Conservation (phyloP, 2,329 filamentous ascomycete species). For the Colletotrichum plurivorum region DNA sequence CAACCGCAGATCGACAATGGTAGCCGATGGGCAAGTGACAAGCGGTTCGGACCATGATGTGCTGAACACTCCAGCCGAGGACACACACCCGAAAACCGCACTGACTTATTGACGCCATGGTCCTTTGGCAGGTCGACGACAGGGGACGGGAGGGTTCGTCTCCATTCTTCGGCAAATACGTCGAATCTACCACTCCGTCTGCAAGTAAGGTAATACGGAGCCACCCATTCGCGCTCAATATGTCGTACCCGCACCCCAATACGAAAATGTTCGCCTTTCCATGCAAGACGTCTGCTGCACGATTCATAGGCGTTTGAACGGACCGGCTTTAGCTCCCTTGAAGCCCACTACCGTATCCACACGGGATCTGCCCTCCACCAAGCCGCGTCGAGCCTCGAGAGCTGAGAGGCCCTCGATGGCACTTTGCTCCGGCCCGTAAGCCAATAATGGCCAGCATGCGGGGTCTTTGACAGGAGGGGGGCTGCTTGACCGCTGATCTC, state of each 20-base stretch:
- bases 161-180: no score
- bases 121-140: no score
- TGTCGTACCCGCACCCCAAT: not conserved
- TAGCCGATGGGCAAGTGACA: no score
- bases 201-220: no score
- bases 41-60: slow-evolving; percentile 6
- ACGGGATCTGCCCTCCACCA: slow-evolving; percentile 1
- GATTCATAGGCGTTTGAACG: not conserved
- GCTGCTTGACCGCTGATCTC: not conserved
- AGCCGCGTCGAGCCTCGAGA: slow-evolving; percentile 4
- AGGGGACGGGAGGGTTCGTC: no score
- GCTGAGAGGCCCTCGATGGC: no score
- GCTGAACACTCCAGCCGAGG: not conserved
- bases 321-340: not conserved
- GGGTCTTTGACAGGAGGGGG: not conserved
- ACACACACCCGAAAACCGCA: not conserved
- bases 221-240: no score
- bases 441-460: not conserved
- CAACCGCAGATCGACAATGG: not conserved
- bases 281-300: not conserved
- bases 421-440: not conserved
- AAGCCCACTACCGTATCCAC: not conserved
- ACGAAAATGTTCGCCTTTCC: not conserved
- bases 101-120: no score
- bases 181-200: no score